These are phyloP conservation scores for Nicotiana noctiflora DNA, from an alignment of 257 asterid genomes.

Conservation along the genomic window DNA sequence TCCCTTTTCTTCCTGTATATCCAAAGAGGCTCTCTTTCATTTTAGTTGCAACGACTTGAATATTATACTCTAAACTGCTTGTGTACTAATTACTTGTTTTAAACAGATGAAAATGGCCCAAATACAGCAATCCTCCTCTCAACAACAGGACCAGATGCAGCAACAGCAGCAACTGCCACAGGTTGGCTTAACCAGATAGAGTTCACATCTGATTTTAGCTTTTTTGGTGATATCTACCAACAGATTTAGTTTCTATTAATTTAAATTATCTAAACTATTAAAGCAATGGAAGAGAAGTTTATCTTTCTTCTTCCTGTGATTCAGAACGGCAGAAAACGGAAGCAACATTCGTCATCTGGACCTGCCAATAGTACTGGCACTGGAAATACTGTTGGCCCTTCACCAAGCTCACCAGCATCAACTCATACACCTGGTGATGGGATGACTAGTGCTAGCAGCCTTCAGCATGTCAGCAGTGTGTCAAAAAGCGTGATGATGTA, in stretches of 20 bases:
- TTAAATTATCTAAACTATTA: not conserved
- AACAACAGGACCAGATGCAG: slow-evolving; percentile 47
- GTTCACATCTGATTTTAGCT: not conserved
- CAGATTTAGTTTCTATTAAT: not conserved
- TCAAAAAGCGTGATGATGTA: slow-evolving; percentile 77
- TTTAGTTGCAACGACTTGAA: not conserved
- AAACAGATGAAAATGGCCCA: slow-evolving; percentile 48
- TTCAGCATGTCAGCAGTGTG: slow-evolving; percentile 66
- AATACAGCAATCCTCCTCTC: slow-evolving; percentile 50
- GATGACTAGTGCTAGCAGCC: slow-evolving; percentile 63
- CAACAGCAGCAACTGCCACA: slow-evolving; percentile 35
- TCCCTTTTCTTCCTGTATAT: not conserved
- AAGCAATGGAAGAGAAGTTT: not conserved
- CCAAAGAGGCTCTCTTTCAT: not conserved
- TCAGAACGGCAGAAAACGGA: slow-evolving; percentile 88
- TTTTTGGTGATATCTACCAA: not conserved
- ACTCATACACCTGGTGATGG: slow-evolving; percentile 98
- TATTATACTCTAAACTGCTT: not conserved
- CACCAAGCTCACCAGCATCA: slow-evolving; percentile 84
- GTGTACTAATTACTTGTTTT: slow-evolving; percentile 3
- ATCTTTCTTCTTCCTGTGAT: slow-evolving; percentile 2
- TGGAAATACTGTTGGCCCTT: slow-evolving; percentile 70
- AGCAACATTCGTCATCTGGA: slow-evolving; percentile 90
- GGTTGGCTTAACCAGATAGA: slow-evolving; percentile 16
- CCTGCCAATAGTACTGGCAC: slow-evolving; percentile 82